Base-by-base conservation (phyloP, 2,329 filamentous ascomycete species). In the Emmonsiellopsis sp. region DNA sequence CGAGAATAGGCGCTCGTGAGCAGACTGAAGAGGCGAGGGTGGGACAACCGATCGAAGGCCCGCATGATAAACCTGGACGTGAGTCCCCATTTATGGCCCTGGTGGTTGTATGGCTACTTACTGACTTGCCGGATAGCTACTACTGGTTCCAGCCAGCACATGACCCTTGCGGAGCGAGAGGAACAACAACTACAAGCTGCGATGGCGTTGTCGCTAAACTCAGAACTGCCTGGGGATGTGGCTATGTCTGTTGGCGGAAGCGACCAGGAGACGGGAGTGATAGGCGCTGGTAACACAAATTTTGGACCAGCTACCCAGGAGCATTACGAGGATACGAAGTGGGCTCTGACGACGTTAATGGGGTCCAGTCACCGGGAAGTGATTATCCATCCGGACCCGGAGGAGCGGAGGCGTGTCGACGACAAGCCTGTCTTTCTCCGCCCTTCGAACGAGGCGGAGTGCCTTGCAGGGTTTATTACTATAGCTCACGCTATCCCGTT, bases 401-500 rank as follows among this genome's bases (percentile, higher is more conserved):
- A 69, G 53, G 73, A 78, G 57, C 71, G 78, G 51, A 74, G 71
- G 61, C 73, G 76, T 55, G 64, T 70, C 17, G 60, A 68, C 5
- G 72, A 69, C 36, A 72, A 79, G 57, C 82, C 81, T 11, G 75
- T 75, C 13, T 80, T 84, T 54, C 67, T 85, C 50, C 81, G 82
- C 54, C 79, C 79, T 13, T 69, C 77, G 2, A 71, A 75, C 10
- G 71, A 74, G 43, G 72, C 70, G 42, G 72, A 79, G 54, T 80
- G 80, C 60, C 67, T 83, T n/a, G 75, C 78, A 32, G 77, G 76
- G 3, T 68, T 84, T 17, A 61, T 85, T 43, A 82, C 80, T 5
- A 83, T 85, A 54, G 71, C 82, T n/a, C 79, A 83, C 61, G 73
- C 77, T 17, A 82, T 85, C 53, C 81, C 82, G 3, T 66, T 78